A percentile compares a stretch with the other conserved stretches of the same genome.
Conservation (phyloP, 345 rosid species). For the Gossypioides kirkii region DNA sequence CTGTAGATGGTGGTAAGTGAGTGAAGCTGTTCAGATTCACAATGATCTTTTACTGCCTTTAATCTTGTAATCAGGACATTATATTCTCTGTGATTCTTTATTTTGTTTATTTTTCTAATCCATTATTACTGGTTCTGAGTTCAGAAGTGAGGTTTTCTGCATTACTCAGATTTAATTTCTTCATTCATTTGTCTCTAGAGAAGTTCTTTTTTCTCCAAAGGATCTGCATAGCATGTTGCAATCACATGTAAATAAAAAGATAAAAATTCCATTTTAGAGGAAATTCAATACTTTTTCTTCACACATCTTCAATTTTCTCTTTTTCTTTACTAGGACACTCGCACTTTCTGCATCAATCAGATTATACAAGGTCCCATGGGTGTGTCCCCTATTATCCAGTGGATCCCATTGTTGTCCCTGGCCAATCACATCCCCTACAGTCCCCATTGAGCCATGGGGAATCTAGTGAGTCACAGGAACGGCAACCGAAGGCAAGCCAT, state of each 20-base stretch:
- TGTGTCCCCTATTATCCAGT: constrained; percentile 11
- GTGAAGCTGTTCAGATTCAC: neutral
- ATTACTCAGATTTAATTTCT: neutral
- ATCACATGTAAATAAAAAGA: neutral
- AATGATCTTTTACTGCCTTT: neutral
- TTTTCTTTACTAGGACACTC: constrained; percentile 8
- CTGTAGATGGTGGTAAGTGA: constrained; percentile 14
- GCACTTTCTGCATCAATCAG: constrained; percentile 6
- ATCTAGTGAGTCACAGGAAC: constrained; percentile 13
- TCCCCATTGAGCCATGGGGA: constrained; percentile 12
- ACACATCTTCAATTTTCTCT: neutral
- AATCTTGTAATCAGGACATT: neutral
- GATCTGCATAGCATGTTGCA: neutral
- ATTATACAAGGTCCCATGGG: constrained; percentile 13
- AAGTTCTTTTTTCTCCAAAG: neutral
- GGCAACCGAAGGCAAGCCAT: constrained; percentile 9
- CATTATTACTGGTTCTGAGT: neutral
- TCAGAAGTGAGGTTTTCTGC: constrained; percentile 9
- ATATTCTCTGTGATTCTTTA: neutral
- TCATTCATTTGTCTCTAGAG: neutral
- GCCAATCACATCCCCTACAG: constrained; percentile 4
- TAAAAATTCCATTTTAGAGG: neutral
- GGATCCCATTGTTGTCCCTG: constrained; percentile 11
- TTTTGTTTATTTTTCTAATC: neutral
- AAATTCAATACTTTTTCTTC: neutral